phyloP scores from a whole-genome alignment of 805 yeast species.

The Barnettozyma californica region DNA sequence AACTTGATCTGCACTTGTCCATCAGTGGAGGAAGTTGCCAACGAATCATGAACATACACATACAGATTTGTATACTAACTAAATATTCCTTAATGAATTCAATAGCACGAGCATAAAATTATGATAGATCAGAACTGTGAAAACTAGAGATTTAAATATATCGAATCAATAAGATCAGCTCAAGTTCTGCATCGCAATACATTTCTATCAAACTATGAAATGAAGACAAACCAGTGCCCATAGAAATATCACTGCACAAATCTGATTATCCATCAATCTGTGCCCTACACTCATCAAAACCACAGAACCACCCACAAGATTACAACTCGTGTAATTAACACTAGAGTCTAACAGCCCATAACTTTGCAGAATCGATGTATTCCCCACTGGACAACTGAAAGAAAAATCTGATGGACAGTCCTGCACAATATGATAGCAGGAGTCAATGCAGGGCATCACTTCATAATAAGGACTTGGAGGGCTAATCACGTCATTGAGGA shows the following conservation, averaged over 20 bases:
- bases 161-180: too few species aligned
- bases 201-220: too few species aligned
- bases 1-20: conserved; percentile 93
- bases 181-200: not conserved
- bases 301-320: conserved; percentile 30
- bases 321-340: conserved; percentile 33
- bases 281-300: not conserved
- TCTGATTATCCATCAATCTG: not conserved
- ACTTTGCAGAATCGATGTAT: conserved; percentile 24
- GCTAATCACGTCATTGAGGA: conserved; percentile 47
- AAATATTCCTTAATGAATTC: not conserved
- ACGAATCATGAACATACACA: conserved; percentile 9
- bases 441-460: conserved; percentile 78
- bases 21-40: conserved; percentile 67
- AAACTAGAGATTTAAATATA: too few species aligned
- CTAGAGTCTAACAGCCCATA: conserved; percentile 23
- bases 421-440: conserved; percentile 72
- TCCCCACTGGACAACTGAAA: conserved; percentile 61
- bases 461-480: conserved; percentile 65
- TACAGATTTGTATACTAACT: not conserved
- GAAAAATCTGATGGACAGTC: conserved; percentile 79
- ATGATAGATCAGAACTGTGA: not conserved
- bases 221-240: not conserved
- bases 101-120: not conserved
- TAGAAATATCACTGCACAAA: not conserved